Evolutionary conservation across 352 stramenopile genomes (phyloP).

Genomic region (Globisporangium sylvaticum): DNA sequence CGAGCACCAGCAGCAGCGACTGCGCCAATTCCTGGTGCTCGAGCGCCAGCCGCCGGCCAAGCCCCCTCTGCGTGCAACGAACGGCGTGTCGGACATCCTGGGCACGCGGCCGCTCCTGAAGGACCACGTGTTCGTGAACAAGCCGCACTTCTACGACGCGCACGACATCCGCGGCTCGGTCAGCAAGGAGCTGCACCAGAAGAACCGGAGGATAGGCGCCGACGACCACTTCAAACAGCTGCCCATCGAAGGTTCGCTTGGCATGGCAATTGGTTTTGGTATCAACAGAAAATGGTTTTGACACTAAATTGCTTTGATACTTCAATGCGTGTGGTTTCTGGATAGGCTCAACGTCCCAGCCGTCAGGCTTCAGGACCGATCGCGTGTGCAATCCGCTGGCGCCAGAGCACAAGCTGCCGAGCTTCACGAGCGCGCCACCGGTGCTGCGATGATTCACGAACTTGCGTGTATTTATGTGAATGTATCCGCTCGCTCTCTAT

Average conservation of each 20-base stretch:
- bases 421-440: slow-evolving; percentile 36
- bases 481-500: slow-evolving; percentile 1
- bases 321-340: not conserved
- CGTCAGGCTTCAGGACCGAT: slow-evolving; percentile 58
- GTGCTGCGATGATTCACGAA: slow-evolving; percentile 13
- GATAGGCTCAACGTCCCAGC: slow-evolving; percentile 30
- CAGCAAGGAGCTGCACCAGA: slow-evolving; percentile 61
- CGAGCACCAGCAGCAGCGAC: slow-evolving; percentile 30
- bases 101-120: slow-evolving; percentile 51
- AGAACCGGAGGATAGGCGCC: slow-evolving; percentile 34
- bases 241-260: slow-evolving; percentile 44
- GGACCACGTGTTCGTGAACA: slow-evolving; percentile 59
- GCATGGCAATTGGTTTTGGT: not conserved
- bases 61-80: slow-evolving; percentile 41
- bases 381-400: slow-evolving; percentile 58
- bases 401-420: slow-evolving; percentile 59
- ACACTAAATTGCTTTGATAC: not conserved
- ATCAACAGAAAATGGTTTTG: not conserved
- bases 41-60: slow-evolving; percentile 24
- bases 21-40: slow-evolving; percentile 46
- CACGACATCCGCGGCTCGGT: slow-evolving; percentile 54
- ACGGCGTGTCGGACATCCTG: slow-evolving; percentile 64
- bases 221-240: slow-evolving; percentile 71
- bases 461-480: not conserved
- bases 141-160: slow-evolving; percentile 60